A percentile compares a stretch with the other conserved stretches of the same genome.
phyloP scores from a whole-genome alignment of 2,329 filamentous ascomycete species.

The Penicillium digitatum region DNA sequence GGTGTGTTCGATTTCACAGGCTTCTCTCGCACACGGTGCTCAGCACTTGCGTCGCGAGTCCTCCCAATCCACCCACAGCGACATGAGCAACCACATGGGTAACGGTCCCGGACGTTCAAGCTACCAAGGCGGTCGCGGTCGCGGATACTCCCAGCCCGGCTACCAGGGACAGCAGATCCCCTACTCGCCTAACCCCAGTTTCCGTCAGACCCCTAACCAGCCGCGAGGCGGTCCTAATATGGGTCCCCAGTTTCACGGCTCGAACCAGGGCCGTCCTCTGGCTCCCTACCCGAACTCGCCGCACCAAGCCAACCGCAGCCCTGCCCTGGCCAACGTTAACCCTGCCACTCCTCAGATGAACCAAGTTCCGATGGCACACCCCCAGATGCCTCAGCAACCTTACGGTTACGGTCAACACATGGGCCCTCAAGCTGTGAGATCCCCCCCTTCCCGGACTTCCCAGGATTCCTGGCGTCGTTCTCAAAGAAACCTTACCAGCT shows the following conservation, averaged over 20 bases:
- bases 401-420: constrained; percentile 56
- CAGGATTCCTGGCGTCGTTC: constrained; percentile 28
- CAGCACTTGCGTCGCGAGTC: constrained; percentile 85
- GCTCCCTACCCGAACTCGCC: constrained; percentile 59
- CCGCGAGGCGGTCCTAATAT: constrained; percentile 50
- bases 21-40: constrained; percentile 57
- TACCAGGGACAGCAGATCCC: constrained; percentile 50
- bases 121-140: constrained; percentile 54
- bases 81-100: constrained; percentile 55
- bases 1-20: constrained; percentile 64
- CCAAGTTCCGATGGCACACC: constrained; percentile 63
- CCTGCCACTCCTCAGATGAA: constrained; percentile 68
- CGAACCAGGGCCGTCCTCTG: constrained; percentile 41
- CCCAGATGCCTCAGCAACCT: constrained; percentile 59
- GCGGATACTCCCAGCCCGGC: constrained; percentile 53
- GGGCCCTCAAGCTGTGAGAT: constrained; percentile 59
- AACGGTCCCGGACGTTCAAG: constrained; percentile 54
- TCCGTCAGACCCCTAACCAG: constrained; percentile 51
- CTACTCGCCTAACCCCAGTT: constrained; percentile 53
- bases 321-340: constrained; percentile 62
- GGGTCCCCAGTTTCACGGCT: constrained; percentile 49
- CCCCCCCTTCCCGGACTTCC: constrained; percentile 32
- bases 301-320: constrained; percentile 60
- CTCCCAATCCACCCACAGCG: constrained; percentile 73
- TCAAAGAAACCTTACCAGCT: constrained; percentile 13